phyloP scores from a whole-genome alignment of 257 asterid species.

The Solanum rostratum region DNA sequence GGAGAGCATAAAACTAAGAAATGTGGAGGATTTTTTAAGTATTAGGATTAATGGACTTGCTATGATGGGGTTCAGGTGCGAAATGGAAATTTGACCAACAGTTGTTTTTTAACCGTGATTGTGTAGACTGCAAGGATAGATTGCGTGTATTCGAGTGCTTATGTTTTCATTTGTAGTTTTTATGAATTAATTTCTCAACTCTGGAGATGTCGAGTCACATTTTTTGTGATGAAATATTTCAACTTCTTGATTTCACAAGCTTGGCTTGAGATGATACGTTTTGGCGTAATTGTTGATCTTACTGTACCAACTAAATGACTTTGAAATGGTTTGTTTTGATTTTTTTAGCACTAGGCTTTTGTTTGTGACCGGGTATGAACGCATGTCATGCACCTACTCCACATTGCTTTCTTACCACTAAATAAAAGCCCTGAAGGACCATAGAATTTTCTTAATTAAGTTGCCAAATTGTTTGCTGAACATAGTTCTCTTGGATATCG shows the following conservation, averaged over 20 bases:
- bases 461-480: no score
- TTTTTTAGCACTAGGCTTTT: no score
- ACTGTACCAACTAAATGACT: background rate
- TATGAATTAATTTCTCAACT: background rate
- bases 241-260: background rate
- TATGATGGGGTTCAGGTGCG: background rate
- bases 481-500: no score
- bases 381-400: no score
- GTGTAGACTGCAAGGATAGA: background rate
- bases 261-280: background rate
- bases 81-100: background rate
- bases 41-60: background rate
- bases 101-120: background rate
- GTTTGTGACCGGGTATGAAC: no score
- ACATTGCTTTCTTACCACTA: no score
- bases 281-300: background rate
- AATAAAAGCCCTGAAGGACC: no score
- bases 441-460: no score
- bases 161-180: background rate
- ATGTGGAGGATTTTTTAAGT: background rate
- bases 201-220: background rate
- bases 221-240: background rate
- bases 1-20: background rate
- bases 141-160: background rate
- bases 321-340: background rate